phyloP scores from a whole-genome alignment of 1,284 basidiomycete species.

The Pterula multifida region DNA sequence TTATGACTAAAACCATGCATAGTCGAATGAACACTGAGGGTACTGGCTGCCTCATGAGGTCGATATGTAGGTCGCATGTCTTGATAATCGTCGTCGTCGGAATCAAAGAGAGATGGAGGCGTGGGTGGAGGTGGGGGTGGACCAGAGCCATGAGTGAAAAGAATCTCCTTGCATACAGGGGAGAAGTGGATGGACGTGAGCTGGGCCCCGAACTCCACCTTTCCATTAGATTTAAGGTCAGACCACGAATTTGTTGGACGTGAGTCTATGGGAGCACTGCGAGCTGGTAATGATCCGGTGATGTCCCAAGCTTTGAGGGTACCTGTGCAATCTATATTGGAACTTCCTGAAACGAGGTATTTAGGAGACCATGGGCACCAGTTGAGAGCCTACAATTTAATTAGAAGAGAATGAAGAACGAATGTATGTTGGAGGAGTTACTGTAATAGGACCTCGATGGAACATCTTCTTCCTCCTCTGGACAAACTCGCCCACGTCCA shows the following conservation, averaged over 20 bases:
- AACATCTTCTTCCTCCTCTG: conserved; percentile 45
- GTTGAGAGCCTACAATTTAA: conserved; percentile 53
- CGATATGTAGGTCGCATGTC: not conserved
- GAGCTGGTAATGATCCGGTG: conserved; percentile 22
- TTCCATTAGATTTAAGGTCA: conserved; percentile 46
- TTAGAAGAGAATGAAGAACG: conserved; percentile 1
- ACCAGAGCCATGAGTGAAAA: conserved; percentile 71
- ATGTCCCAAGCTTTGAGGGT: conserved; percentile 73
- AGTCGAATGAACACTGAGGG: not conserved
- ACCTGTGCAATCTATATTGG: conserved; percentile 33
- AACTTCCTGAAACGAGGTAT: conserved; percentile 78
- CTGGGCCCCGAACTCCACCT: conserved; percentile 51
- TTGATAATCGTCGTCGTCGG: not conserved
- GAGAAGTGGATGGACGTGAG: conserved; percentile 81
- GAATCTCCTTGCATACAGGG: conserved; percentile 75
- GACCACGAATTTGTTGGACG: conserved; percentile 19
- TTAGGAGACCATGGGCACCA: conserved; percentile 90
- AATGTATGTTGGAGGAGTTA: conserved; percentile 17
- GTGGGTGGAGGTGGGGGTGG: conserved; percentile 14
- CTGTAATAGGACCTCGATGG: conserved; percentile 44
- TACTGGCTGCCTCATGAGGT: not conserved
- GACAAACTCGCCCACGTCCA: conserved; percentile 42
- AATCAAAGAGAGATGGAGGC: not conserved
- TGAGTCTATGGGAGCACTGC: not conserved
- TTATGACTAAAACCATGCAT: not conserved